phyloP scores from a whole-genome alignment of 441 rosid species.

The Brassica balearica region DNA sequence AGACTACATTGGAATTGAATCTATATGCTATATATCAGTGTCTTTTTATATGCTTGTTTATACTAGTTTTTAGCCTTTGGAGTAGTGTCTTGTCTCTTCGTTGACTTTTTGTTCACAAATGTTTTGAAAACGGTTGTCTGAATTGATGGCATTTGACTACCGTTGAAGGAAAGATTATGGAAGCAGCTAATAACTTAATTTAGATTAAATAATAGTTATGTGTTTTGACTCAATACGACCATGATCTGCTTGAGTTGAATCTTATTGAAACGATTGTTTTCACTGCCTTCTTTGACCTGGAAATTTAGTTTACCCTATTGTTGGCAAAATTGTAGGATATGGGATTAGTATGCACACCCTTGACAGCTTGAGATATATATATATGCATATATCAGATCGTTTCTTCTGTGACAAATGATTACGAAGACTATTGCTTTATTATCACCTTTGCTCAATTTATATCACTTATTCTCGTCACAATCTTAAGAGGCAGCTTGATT shows the following conservation, averaged over 20 bases:
- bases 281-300: constrained; percentile 21
- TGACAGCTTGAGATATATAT: background rate
- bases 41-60: background rate
- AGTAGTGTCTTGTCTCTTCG: constrained; percentile 14
- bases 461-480: constrained; percentile 7
- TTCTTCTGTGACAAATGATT: background rate
- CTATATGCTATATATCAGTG: too few relatives aligned
- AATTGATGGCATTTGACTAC: constrained; percentile 35
- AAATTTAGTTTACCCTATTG: background rate
- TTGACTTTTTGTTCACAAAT: constrained; percentile 31
- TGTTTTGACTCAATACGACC: constrained; percentile 21
- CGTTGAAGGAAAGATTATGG: constrained; percentile 7
- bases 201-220: constrained; percentile 14
- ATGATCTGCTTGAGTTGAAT: constrained; percentile 16
- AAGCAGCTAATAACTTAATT: constrained; percentile 13
- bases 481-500: constrained; percentile 15
- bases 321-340: constrained; percentile 6
- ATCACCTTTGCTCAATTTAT: background rate
- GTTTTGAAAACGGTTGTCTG: background rate
- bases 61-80: background rate
- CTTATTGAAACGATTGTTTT: constrained; percentile 18
- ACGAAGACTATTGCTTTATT: background rate
- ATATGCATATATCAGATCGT: background rate
- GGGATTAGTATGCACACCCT: background rate
- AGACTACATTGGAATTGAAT: too few relatives aligned